Base-by-base conservation (phyloP, 495 filamentous ascomycete genomes). In the Neurospora sp. region DNA sequence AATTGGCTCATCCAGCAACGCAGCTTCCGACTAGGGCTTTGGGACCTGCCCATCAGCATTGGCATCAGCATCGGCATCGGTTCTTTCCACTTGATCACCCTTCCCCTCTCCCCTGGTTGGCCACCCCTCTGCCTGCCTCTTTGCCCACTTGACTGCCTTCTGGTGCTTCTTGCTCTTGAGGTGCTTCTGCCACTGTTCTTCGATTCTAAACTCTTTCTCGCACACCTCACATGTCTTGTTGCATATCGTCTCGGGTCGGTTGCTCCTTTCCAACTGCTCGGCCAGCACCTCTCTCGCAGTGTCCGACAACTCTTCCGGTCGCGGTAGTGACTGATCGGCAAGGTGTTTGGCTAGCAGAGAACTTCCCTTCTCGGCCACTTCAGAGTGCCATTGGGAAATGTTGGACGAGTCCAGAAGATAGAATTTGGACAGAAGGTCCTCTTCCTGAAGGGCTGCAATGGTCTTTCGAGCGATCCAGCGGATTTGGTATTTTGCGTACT, bases 381-480 rank as follows among this genome's bases (percentile, higher is more conserved):
- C 80, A 1, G 83, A 76, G 5, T 80, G 73, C 85, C 91, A 97
- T 8, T 79, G 69, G 0, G 81, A 71, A 41, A 89, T 78, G 72
- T 94, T 84, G 10, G 89, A 91, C 68, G 89, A 91, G 79, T 98
- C 92, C 0, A 98, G 81, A 9, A 97, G 79, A 77, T 91, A 97
- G 0, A 97, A 79, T 65, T 83, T 84, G 39, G 87, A 76, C 22
- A 84, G 84, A 39, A 85, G 82, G 10, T 82, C 84, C 40, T 81
- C 78, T 16, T 86, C 83, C 53, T 81, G 81, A 14, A 97, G 83
- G 2, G 90, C 87, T 41, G 85, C 84, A 48, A 95, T 83, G 27
- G 96, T 84, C 74, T 96, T 96, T 73, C 90, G 90, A 39, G 92
- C 88, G 69, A 98, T 94, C 94, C 94, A 99, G 73, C 90, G 85